Evolutionary conservation across 2,329 filamentous ascomycete genomes (phyloP).

Genomic region (Pyrenophora teres): DNA sequence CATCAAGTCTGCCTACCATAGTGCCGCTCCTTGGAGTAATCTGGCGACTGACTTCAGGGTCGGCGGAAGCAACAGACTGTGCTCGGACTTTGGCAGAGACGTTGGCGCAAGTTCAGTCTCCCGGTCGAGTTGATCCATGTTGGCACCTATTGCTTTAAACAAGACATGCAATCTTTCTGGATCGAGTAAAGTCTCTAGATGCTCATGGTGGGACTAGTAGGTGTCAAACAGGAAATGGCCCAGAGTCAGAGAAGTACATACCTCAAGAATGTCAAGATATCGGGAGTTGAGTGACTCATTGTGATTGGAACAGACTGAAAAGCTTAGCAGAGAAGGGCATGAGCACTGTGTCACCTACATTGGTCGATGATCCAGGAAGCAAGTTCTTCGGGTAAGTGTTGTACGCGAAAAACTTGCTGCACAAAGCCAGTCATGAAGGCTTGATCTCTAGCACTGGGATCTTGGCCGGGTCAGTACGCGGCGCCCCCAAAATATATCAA

Average conservation of each 20-base stretch:
- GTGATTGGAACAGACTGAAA: constrained; percentile 34
- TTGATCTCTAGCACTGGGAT: constrained; percentile 38
- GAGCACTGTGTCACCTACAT: constrained; percentile 18
- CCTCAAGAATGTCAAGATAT: constrained; percentile 41
- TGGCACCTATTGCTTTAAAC: constrained; percentile 64
- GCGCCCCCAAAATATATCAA: not conserved
- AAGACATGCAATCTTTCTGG: constrained; percentile 53
- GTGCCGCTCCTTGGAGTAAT: constrained; percentile 33
- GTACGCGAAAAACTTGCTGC: constrained; percentile 44
- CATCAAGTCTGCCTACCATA: constrained; percentile 23
- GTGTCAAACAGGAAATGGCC: constrained; percentile 5
- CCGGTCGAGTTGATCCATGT: constrained; percentile 8
- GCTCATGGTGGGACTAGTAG: constrained; percentile 20
- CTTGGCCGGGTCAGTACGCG: constrained; percentile 21
- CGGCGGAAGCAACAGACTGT: constrained; percentile 20
- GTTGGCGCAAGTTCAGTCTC: constrained; percentile 10
- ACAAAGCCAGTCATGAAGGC: constrained; percentile 52
- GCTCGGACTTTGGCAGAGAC: constrained; percentile 12
- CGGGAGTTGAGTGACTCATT: constrained; percentile 45
- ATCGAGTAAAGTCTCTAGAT: constrained; percentile 48
- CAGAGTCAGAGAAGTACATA: constrained; percentile 6
- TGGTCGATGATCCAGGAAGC: constrained; percentile 52
- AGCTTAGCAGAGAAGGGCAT: constrained; percentile 17
- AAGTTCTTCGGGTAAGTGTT: constrained; percentile 46
- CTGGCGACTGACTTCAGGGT: constrained; percentile 28